Evolutionary conservation across 192 early-diverging fungal genomes (phyloP).

Genomic region (Dimargaris cristalligena): DNA sequence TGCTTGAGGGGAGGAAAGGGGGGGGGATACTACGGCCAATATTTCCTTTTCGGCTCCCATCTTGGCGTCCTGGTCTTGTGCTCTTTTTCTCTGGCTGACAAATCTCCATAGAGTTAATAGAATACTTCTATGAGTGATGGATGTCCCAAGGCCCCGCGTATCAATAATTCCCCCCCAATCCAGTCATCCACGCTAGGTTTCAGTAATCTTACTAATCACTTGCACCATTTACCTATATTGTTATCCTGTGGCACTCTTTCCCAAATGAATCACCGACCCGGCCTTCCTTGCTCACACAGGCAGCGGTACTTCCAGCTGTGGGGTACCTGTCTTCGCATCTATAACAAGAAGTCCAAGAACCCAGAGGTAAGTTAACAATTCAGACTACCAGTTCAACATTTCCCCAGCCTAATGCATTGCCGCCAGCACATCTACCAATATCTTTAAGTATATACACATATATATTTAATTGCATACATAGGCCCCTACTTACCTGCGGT

Average conservation of each 20-base stretch:
- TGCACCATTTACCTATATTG: neutral
- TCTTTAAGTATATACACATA: neutral
- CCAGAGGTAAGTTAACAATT: neutral
- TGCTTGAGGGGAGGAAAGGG: too few species aligned
- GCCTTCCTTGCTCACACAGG: neutral
- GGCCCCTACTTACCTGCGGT: neutral
- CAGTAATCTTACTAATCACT: neutral
- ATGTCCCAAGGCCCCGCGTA: neutral
- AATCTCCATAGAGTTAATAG: too few species aligned
- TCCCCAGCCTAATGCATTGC: neutral
- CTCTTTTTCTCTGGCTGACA: too few species aligned
- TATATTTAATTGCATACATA: neutral
- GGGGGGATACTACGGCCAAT: too few species aligned
- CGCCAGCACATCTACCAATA: neutral
- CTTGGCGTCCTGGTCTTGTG: too few species aligned
- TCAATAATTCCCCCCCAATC: neutral
- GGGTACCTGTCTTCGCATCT: constrained; percentile 10
- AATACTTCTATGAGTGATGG: neutral
- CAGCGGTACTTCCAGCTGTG: constrained; percentile 7
- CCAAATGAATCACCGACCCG: neutral
- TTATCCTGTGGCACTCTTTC: neutral
- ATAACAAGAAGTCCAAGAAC: neutral
- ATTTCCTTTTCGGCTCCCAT: too few species aligned
- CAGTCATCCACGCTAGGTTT: neutral
- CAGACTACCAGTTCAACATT: neutral